Percentiles rank a stretch among this genome's conserved stretches.
These are phyloP conservation scores for Pittosporum tobira DNA, from an alignment of 129 eudicot species.

Conservation along the genomic window DNA sequence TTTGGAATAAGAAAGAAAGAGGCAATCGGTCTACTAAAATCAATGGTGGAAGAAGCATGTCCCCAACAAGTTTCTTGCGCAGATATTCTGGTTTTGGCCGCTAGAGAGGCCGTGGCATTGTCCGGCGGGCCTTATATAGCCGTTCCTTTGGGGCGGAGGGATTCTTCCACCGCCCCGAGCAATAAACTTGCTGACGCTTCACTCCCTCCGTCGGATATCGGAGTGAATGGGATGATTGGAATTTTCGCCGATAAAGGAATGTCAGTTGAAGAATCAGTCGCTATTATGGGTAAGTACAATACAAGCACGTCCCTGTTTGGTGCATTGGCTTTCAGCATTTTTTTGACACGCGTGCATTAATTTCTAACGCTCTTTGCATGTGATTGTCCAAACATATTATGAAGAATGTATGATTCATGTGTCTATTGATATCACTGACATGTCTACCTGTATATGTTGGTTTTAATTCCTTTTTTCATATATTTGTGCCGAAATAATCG, in stretches of 20 bases:
- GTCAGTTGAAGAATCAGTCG: constrained; percentile 34
- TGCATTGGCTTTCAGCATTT: not conserved
- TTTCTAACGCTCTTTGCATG: no score
- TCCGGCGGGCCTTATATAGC: constrained; percentile 38
- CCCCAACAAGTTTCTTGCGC: constrained; percentile 65
- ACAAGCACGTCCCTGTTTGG: no score
- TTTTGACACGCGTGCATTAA: not conserved
- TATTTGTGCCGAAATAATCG: no score
- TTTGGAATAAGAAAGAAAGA: constrained; percentile 38
- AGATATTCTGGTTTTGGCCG: constrained; percentile 56
- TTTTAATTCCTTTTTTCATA: no score
- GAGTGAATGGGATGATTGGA: constrained; percentile 20
- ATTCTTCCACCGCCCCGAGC: constrained; percentile 21
- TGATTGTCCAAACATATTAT: no score
- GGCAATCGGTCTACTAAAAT: constrained; percentile 31
- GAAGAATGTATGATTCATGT: no score
- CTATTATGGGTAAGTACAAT: constrained; percentile 37
- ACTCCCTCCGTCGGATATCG: constrained; percentile 19
- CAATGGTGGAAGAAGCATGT: constrained; percentile 43
- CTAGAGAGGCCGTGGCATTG: constrained; percentile 55
- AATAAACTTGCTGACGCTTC: constrained; percentile 18
- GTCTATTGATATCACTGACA: no score
- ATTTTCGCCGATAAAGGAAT: constrained; percentile 28
- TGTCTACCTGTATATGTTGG: no score
- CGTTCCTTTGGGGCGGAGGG: constrained; percentile 41